phyloP scores from a whole-genome alignment of 768 basidiomycete genomes.

The Lentinula sp. region DNA sequence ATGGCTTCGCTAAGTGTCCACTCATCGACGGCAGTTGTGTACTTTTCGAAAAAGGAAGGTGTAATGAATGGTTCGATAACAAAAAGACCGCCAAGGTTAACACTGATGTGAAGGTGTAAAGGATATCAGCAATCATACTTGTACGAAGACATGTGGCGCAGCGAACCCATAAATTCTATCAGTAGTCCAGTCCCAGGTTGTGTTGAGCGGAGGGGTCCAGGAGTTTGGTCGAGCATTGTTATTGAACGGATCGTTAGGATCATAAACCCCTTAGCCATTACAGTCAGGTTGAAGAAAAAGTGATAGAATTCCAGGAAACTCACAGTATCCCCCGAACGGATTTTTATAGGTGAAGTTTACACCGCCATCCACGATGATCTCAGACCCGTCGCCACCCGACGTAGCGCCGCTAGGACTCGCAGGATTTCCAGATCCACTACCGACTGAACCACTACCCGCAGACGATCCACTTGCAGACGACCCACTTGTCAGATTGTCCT shows the following conservation, averaged over 20 bases:
- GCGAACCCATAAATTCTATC: constrained; percentile 58
- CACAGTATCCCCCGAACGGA: constrained; percentile 69
- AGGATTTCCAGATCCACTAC: constrained; percentile 5
- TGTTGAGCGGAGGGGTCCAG: constrained; percentile 77
- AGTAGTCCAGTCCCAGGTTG: constrained; percentile 63
- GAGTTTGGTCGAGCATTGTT: constrained; percentile 69
- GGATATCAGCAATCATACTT: background rate
- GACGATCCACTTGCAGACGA: constrained; percentile 3
- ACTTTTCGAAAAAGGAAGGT: constrained; percentile 65
- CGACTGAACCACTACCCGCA: constrained; percentile 7
- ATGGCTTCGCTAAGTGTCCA: constrained; percentile 67
- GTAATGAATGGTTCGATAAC: constrained; percentile 63
- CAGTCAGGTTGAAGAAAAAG: constrained; percentile 7
- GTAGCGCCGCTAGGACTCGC: constrained; percentile 3
- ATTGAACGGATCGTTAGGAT: constrained; percentile 71
- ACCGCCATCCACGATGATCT: constrained; percentile 60
- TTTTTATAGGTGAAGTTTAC: constrained; percentile 73
- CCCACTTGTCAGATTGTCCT: constrained; percentile 4
- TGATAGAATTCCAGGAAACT: constrained; percentile 22
- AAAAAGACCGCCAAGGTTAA: constrained; percentile 64
- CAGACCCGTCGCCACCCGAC: constrained; percentile 65
- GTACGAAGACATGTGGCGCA: background rate
- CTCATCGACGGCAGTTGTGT: constrained; percentile 60
- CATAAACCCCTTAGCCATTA: constrained; percentile 46
- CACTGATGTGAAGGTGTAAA: constrained; percentile 22